phyloP scores from a whole-genome alignment of 345 rosid genomes.

The Theobroma cacao region DNA sequence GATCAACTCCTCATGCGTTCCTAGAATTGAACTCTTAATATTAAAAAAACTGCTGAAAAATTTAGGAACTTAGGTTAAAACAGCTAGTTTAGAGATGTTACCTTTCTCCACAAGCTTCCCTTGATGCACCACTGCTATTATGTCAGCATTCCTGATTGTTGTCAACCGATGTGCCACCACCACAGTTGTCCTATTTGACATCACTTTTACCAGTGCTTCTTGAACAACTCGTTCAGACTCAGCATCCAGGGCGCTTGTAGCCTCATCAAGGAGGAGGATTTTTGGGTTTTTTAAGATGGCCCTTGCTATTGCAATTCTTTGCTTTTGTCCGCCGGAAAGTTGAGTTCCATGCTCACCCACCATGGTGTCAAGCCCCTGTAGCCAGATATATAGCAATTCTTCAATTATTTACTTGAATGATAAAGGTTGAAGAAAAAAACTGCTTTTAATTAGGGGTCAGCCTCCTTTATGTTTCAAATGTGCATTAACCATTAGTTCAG shows the following conservation, averaged over 20 bases:
- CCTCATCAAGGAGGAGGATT: conserved; percentile 88
- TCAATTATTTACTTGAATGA: not conserved
- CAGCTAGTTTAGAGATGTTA: conserved; percentile 12
- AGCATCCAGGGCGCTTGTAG: conserved; percentile 81
- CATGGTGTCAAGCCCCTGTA: conserved; percentile 79
- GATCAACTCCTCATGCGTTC: conserved; percentile 62
- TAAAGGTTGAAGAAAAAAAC: not conserved
- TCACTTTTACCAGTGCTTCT: conserved; percentile 63
- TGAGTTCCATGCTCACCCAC: conserved; percentile 91
- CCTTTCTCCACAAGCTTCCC: conserved; percentile 88
- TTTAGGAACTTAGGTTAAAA: not conserved
- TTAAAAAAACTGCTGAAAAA: not conserved
- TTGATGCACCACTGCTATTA: conserved; percentile 67
- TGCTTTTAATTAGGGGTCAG: not conserved
- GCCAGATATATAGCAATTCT: not conserved
- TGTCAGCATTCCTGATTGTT: conserved; percentile 69
- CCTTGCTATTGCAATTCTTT: conserved; percentile 68
- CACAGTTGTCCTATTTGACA: conserved; percentile 70
- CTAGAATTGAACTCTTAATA: conserved; percentile 15
- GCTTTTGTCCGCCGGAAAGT: conserved; percentile 72
- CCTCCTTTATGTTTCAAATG: not conserved
- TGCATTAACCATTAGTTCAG: not conserved
- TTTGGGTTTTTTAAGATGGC: conserved; percentile 84
- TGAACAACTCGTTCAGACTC: conserved; percentile 85
- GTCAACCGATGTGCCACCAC: conserved; percentile 89